Base-by-base conservation (phyloP, 768 basidiomycete species). In the Cystobasidium tubakii region DNA sequence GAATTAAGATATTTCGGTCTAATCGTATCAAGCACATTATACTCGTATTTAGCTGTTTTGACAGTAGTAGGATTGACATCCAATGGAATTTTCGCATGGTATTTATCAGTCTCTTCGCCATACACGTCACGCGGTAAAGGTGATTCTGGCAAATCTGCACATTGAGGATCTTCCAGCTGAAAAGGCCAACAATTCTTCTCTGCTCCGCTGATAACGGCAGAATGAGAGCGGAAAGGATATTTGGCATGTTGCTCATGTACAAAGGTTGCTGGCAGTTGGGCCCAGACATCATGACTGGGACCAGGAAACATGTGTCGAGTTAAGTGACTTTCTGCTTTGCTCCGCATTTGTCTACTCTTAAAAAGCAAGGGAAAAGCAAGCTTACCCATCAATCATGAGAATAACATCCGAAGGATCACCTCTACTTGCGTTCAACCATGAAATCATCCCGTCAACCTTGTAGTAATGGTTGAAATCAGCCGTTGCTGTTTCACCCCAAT, bases 1-100 rank as follows among this genome's bases (percentile, higher is more conserved):
- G 63, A 65, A 29, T 65, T 65, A 23, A 65, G 31, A 43, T 39
- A 65, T 65, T 33, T 34, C 15, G 63, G 63, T 36, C 63, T 65
- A 6, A 36, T 42, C 15, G 63, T 65, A 3, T 65, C 63, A 21
- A 36, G 36, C 27, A 4, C 4, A 12, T 33, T 33, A 34, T 43
- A 65, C 23, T 42, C 31, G 19, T 33, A 27, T 15, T 12, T 62
- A 15, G 46, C n/a, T 50, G 10, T 50, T 50, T 50, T n/a, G 46
- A 50, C 21, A 17, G 12, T 17, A n/a, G 46, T 19, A 19, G 63
- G 63, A 25, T 42, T 17, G 33, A n/a, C 31, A 42, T 46, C 34
- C 6, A 7, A 3, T 15, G 63, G 44, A 15, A 46, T 43, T 25
- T 21, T 29, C 63, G 10, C 63, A 23, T 65, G 9, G 17, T 25